Percentiles rank a stretch among this genome's conserved stretches.
Evolutionary conservation across 176 grass and related monocot genomes (phyloP).

Genomic region (Urochloa ruziziensis): DNA sequence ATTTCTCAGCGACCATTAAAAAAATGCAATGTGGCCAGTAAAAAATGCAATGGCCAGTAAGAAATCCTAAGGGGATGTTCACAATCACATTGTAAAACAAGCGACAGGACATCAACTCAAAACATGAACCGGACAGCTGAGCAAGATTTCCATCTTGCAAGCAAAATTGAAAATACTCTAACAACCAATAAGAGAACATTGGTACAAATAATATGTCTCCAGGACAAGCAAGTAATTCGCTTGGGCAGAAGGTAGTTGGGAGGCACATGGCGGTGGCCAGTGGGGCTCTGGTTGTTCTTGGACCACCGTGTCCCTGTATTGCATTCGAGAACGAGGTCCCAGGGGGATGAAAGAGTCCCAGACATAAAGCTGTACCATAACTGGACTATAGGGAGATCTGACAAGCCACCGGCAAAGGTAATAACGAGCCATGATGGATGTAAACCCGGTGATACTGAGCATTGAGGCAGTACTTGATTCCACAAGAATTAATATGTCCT

Average conservation of each 20-base stretch:
- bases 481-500: background rate
- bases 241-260: constrained; percentile 34
- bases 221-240: constrained; percentile 33
- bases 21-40: background rate
- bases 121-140: constrained; percentile 13
- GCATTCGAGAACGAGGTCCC: constrained; percentile 39
- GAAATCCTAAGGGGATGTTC: background rate
- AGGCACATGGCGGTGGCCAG: constrained; percentile 42
- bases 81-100: constrained; percentile 5
- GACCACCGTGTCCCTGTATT: constrained; percentile 36
- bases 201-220: constrained; percentile 28
- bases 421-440: constrained; percentile 15
- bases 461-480: constrained; percentile 17
- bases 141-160: background rate
- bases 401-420: constrained; percentile 33
- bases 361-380: constrained; percentile 44
- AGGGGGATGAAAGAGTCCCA: background rate
- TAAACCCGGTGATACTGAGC: background rate
- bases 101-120: background rate
- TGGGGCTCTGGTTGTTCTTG: constrained; percentile 18
- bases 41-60: background rate
- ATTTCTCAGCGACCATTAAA: too few relatives aligned
- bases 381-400: constrained; percentile 41
- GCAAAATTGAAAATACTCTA: constrained; percentile 30
- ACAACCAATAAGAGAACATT: constrained; percentile 17